phyloP scores from a whole-genome alignment of 208 protist species.

The Trichomonas tenax region DNA sequence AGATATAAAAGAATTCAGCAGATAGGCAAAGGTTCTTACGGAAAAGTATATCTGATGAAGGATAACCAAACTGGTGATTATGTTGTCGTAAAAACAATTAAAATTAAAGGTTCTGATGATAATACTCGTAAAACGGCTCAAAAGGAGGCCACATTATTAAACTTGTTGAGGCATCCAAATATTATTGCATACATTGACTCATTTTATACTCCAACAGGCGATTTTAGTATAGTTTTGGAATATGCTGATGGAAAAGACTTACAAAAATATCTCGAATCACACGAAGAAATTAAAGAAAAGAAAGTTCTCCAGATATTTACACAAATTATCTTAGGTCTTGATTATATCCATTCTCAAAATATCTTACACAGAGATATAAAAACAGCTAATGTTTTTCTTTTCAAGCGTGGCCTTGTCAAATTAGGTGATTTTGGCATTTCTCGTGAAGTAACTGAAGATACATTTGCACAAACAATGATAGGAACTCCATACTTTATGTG shows the following conservation, averaged over 20 bases:
- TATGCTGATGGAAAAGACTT: conserved; percentile 33
- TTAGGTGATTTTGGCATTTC: conserved; percentile 34
- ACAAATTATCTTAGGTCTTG: conserved; percentile 30
- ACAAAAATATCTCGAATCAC: conserved; percentile 15
- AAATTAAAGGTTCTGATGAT: not conserved
- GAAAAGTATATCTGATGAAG: conserved; percentile 9
- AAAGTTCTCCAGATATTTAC: conserved; percentile 27
- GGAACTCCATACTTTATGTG: conserved; percentile 28
- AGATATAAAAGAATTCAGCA: not conserved
- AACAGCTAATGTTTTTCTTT: conserved; percentile 30
- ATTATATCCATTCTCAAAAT: conserved; percentile 30
- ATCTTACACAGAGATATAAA: conserved; percentile 40
- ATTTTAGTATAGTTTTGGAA: conserved; percentile 27
- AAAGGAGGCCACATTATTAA: conserved; percentile 17
- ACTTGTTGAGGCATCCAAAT: not conserved
- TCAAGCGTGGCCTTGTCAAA: conserved; percentile 6
- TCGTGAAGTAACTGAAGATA: not conserved
- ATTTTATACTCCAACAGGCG: not conserved
- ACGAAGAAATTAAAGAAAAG: not conserved
- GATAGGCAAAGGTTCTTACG: conserved; percentile 26
- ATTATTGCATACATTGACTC: conserved; percentile 24
- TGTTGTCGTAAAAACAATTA: conserved; percentile 25
- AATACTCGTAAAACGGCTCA: not conserved
- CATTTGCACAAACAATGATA: conserved; percentile 18
- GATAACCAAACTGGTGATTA: not conserved